phyloP scores from a whole-genome alignment of 176 grass and related monocot species.

The Aegilops tauschii region DNA sequence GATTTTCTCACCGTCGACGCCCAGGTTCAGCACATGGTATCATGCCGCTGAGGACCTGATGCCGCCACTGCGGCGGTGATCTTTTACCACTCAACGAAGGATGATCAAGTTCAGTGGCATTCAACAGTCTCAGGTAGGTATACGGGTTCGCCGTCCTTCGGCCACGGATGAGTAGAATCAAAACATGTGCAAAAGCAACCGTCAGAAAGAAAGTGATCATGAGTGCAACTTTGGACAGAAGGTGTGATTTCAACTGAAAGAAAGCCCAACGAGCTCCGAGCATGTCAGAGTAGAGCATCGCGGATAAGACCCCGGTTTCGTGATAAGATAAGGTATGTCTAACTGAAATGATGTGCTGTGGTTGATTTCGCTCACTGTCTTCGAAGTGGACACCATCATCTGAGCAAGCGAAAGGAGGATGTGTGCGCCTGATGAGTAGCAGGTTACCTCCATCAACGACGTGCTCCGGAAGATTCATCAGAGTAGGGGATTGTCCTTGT shows the following conservation, averaged over 20 bases:
- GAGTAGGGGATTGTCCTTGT: neutral
- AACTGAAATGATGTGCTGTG: conserved; percentile 23
- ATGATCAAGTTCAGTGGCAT: neutral
- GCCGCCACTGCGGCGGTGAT: neutral
- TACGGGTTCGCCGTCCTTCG: neutral
- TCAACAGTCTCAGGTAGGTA: neutral
- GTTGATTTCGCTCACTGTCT: neutral
- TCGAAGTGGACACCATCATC: neutral
- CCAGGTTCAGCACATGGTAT: neutral
- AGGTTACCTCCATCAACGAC: neutral
- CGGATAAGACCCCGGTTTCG: conserved; percentile 33
- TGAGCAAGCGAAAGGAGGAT: neutral
- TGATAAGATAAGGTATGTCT: conserved; percentile 48
- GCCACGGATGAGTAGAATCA: neutral
- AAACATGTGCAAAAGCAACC: conserved; percentile 19
- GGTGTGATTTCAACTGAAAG: conserved; percentile 21
- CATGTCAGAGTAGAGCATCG: neutral
- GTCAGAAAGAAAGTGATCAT: neutral
- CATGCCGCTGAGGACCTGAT: neutral
- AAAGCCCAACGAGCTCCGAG: conserved; percentile 13
- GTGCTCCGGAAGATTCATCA: neutral
- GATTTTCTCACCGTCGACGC: neutral
- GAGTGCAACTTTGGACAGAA: conserved; percentile 29
- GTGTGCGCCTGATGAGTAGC: neutral
- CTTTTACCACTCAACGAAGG: neutral